Evolutionary conservation across 2,329 filamentous ascomycete genomes (phyloP).

Genomic region (Fusarium mangiferae): DNA sequence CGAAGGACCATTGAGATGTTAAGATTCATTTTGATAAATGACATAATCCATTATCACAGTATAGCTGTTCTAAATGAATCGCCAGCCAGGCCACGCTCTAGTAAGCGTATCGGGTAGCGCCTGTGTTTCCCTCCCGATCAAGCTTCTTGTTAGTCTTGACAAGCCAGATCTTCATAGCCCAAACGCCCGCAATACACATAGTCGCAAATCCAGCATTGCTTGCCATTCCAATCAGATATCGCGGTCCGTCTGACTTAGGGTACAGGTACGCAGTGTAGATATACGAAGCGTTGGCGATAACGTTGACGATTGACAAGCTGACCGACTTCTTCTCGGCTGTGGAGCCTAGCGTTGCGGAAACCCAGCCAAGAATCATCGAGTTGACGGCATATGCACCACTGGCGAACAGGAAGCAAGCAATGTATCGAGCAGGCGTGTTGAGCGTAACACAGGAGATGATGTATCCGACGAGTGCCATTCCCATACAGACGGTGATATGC

Average conservation of each 20-base stretch:
- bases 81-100: neutral
- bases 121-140: slow-evolving; percentile 21
- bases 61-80: fast-evolving
- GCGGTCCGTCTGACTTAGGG: slow-evolving; percentile 52
- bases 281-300: slow-evolving; percentile 55
- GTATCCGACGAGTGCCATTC: slow-evolving; percentile 53
- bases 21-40: too few relatives aligned
- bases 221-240: slow-evolving; percentile 55
- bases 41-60: neutral
- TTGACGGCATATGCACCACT: slow-evolving; percentile 53
- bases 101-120: slow-evolving; percentile 33
- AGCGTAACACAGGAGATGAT: slow-evolving; percentile 47
- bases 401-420: slow-evolving; percentile 50
- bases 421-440: slow-evolving; percentile 47
- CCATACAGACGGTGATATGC: slow-evolving; percentile 49
- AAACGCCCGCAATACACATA: slow-evolving; percentile 41
- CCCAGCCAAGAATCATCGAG: slow-evolving; percentile 56
- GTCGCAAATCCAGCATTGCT: slow-evolving; percentile 42
- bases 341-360: slow-evolving; percentile 53
- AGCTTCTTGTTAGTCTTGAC: slow-evolving; percentile 41
- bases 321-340: slow-evolving; percentile 58
- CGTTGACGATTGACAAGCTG: slow-evolving; percentile 55
- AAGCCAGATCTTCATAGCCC: slow-evolving; percentile 43
- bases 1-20: neutral
- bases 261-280: slow-evolving; percentile 60